Conservation (phyloP, 352 stramenopile genomes). For the Albugo laibachii region DNA sequence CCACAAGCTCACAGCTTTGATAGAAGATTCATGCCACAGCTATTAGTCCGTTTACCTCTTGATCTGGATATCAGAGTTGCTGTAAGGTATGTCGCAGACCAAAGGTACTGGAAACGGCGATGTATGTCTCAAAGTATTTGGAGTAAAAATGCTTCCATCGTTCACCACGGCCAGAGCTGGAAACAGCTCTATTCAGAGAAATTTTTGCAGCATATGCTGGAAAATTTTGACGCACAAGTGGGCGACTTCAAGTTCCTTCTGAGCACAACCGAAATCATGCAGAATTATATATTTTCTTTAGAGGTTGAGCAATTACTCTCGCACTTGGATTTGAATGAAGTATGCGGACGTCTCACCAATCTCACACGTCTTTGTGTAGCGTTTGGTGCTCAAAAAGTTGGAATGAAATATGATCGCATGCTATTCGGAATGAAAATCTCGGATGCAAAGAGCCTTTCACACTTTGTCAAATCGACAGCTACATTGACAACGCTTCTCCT, state of each 20-base stretch:
- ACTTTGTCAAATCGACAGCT: constrained; percentile 61
- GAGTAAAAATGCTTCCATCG: constrained; percentile 76
- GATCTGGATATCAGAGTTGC: constrained; percentile 67
- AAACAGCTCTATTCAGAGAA: constrained; percentile 85
- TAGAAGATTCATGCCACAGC: constrained; percentile 59
- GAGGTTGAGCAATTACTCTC: constrained; percentile 74
- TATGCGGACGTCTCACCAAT: constrained; percentile 75
- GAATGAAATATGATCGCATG: constrained; percentile 90
- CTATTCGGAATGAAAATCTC: constrained; percentile 92
- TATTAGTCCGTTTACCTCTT: constrained; percentile 58
- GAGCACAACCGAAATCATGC: constrained; percentile 43
- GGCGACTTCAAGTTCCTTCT: constrained; percentile 45
- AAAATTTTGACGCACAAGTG: constrained; percentile 39
- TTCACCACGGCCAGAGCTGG: constrained; percentile 83
- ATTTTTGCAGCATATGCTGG: constrained; percentile 48
- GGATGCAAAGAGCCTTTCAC: constrained; percentile 77
- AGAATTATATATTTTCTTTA: constrained; percentile 82
- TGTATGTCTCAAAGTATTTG: constrained; percentile 66
- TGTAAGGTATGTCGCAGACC: constrained; percentile 73
- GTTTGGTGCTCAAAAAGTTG: constrained; percentile 80
- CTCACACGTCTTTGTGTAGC: constrained; percentile 69
- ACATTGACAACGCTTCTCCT: constrained; percentile 82
- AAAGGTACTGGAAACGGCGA: constrained; percentile 88
- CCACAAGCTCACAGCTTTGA: constrained; percentile 52
- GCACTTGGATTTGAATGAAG: constrained; percentile 74